Conservation (phyloP, 805 yeast genomes). For the Priceomyces fermenticarens region DNA sequence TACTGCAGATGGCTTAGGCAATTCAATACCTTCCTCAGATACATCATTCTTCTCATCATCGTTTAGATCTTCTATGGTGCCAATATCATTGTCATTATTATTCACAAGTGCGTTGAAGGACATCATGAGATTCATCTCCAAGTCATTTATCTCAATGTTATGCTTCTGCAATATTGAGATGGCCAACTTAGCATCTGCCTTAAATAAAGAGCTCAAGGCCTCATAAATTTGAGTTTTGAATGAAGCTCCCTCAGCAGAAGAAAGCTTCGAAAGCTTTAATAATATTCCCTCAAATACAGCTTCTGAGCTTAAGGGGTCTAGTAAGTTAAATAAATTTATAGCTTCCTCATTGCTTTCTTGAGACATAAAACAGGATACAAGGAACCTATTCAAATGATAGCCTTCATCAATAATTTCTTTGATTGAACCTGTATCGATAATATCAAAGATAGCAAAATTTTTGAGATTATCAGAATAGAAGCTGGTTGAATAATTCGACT, state of each 20-base stretch:
- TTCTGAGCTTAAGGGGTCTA: conserved; percentile 15
- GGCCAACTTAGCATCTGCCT: conserved; percentile 19
- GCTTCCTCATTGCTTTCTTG: conserved; percentile 18
- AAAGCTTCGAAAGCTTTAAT: conserved; percentile 10
- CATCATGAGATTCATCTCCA: conserved; percentile 62
- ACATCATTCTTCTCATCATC: conserved; percentile 18
- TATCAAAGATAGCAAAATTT: conserved; percentile 8
- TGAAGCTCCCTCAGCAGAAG: conserved; percentile 12
- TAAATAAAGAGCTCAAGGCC: conserved; percentile 20
- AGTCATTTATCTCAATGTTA: conserved; percentile 24
- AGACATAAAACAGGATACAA: conserved; percentile 26
- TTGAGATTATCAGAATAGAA: conserved; percentile 16
- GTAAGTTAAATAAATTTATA: conserved; percentile 18
- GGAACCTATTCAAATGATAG: conserved; percentile 29
- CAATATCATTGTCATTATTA: conserved; percentile 28
- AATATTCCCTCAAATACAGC: conserved; percentile 15
- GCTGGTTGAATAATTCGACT: conserved; percentile 9
- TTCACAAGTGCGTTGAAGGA: conserved; percentile 41
- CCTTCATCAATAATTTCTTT: conserved; percentile 19
- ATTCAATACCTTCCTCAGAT: conserved; percentile 13
- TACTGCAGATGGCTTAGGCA: conserved; percentile 8
- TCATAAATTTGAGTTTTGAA: conserved; percentile 14
- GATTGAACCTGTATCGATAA: conserved; percentile 7
- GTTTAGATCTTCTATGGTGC: conserved; percentile 28
- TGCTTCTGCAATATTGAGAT: conserved; percentile 13